Evolutionary conservation across 2,329 filamentous ascomycete species (phyloP).

Genomic region (Fusarium tanahbumbuense): DNA sequence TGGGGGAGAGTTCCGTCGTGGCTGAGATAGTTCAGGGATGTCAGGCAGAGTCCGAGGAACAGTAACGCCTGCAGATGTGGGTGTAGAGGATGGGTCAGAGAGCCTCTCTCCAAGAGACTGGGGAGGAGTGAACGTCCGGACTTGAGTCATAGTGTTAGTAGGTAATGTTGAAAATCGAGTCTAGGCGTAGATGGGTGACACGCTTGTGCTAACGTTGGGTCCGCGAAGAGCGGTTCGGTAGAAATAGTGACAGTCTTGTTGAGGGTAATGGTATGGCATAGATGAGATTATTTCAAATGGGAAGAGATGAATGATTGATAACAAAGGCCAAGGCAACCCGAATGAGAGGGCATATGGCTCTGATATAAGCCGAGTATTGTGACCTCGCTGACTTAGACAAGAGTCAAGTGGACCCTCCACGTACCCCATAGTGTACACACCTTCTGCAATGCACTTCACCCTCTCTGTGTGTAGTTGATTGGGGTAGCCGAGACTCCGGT

Average conservation of each 20-base stretch:
- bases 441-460: conserved; percentile 15
- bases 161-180: conserved; percentile 15
- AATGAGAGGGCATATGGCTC: conserved; percentile 38
- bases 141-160: conserved; percentile 54
- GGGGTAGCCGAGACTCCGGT: conserved; percentile 21
- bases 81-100: conserved; percentile 52
- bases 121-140: conserved; percentile 65
- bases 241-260: conserved; percentile 95
- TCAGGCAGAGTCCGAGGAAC: conserved; percentile 57
- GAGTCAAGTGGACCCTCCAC: conserved; percentile 46
- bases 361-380: conserved; percentile 45
- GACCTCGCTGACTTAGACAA: conserved; percentile 48
- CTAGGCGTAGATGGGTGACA: conserved; percentile 81
- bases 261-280: conserved; percentile 83
- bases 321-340: conserved; percentile 7
- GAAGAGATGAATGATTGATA: conserved; percentile 21
- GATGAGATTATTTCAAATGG: conserved; percentile 51
- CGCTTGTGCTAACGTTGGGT: conserved; percentile 81
- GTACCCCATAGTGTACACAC: conserved; percentile 33
- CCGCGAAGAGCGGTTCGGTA: conserved; percentile 90
- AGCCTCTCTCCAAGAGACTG: conserved; percentile 79
- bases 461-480: not conserved
- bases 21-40: conserved; percentile 45
- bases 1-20: conserved; percentile 37
- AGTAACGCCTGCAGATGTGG: conserved; percentile 47